Evolutionary conservation across 805 yeast genomes (phyloP), one percentile per base, ranked within the genome.

Genomic region (Candida glaebosa): DNA sequence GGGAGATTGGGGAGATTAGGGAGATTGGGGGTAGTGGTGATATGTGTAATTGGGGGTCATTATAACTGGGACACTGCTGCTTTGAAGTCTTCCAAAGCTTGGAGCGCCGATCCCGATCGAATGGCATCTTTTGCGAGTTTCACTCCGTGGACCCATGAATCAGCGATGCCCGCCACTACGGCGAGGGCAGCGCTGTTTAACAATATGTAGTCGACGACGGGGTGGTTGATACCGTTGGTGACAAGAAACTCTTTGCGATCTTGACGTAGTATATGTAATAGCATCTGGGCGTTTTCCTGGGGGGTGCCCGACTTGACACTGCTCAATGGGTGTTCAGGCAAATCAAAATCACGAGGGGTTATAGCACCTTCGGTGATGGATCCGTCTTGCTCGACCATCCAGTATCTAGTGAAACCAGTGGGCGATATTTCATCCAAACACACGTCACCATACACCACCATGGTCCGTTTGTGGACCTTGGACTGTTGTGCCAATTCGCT

Each of bases 371-470:
- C 62, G 6, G 70, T 61, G 19, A 78, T 67, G 17, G 60, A 54
- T 0, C 73, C 77, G 2, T 69, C 57, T 10, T 57, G 53, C 39
- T 69, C 70, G 1, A 84, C 76, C 39, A 74, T 69, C 99, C 99
- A 93, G 46, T 83, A 79, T 42, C 78, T 78, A 2, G 96, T 84
- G 41, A 69, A 63, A 0, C 97, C 98, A 22, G 83, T 78, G 2
- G 97, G 96, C 2, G 96, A 84, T 26, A 93, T 85, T 65, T 93
- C 99, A 58, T 93, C 99, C 22, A 93, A 69, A 0, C 96, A 96
- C 37, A 86, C 79, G 40, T 82, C 82, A 9, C 99, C 99, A 80
- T 86, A 91, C 15, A 93, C 99, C 16, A 93, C 85, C 79, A 90
- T 78, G 1, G 95, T 86, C 67, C 64, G 58, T 58, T 35, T 67